phyloP scores from a whole-genome alignment of 768 basidiomycete genomes.

The Kwoniella sp. region DNA sequence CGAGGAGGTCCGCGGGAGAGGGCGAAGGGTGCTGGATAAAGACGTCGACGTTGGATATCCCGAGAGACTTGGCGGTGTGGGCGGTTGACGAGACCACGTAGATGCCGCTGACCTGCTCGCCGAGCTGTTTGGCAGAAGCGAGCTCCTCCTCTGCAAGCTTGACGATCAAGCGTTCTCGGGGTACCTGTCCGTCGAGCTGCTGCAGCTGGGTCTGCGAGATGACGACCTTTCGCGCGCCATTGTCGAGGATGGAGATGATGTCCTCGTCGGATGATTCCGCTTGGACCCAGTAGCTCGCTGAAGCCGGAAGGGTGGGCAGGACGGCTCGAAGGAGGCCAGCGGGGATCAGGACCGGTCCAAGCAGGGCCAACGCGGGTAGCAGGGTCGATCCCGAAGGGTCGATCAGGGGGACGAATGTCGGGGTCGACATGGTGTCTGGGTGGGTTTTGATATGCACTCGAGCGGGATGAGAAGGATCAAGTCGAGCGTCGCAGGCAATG shows the following conservation, averaged over 20 bases:
- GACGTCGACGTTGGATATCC: slow-evolving; percentile 34
- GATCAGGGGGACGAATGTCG: slow-evolving; percentile 50
- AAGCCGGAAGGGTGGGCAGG: slow-evolving; percentile 49
- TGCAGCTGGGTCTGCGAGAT: slow-evolving; percentile 56
- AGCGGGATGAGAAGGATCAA: too few species aligned
- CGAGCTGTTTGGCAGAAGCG: slow-evolving; percentile 66
- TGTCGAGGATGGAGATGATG: slow-evolving; percentile 61
- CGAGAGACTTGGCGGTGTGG: slow-evolving; percentile 47
- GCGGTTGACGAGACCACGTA: slow-evolving; percentile 55
- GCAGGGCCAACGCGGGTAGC: slow-evolving; percentile 62
- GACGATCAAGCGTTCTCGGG: slow-evolving; percentile 68
- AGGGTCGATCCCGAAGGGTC: slow-evolving; percentile 53
- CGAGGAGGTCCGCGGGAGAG: slow-evolving; percentile 60
- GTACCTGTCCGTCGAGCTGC: slow-evolving; percentile 59
- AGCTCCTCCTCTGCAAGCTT: slow-evolving; percentile 69
- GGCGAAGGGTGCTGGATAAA: slow-evolving; percentile 56
- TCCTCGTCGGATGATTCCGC: slow-evolving; percentile 26
- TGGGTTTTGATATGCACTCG: too few species aligned
- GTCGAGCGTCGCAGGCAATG: neutral
- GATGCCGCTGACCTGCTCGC: slow-evolving; percentile 68
- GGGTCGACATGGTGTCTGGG: slow-evolving; percentile 34
- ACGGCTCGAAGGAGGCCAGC: slow-evolving; percentile 37
- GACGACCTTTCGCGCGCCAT: slow-evolving; percentile 74
- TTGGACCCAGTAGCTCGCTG: slow-evolving; percentile 40
- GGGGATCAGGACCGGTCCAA: slow-evolving; percentile 70